phyloP scores from a whole-genome alignment of 75 land plant genomes.

The Pinus taeda region DNA sequence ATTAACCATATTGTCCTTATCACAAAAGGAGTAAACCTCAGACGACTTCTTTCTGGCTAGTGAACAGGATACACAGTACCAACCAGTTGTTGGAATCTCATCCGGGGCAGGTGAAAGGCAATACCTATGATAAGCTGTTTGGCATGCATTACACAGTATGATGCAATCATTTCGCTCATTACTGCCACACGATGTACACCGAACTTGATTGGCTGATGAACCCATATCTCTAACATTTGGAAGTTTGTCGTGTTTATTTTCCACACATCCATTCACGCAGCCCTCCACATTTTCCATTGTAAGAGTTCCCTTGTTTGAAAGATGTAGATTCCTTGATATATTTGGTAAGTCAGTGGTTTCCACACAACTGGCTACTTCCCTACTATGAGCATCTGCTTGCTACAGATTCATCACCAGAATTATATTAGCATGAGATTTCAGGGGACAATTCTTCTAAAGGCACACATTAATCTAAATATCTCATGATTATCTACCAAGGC shows the following conservation, averaged over 20 bases:
- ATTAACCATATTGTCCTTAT: not conserved
- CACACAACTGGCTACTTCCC: not conserved
- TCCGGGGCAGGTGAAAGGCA: constrained; percentile 13
- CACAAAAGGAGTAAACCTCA: not conserved
- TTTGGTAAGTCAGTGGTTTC: not conserved
- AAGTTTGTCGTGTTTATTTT: not conserved
- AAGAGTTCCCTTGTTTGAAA: constrained; percentile 5
- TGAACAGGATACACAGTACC: constrained; percentile 16
- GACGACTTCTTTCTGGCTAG: not conserved
- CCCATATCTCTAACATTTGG: not conserved
- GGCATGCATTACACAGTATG: constrained; percentile 7
- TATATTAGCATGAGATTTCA: constrained; percentile 4
- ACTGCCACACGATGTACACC: constrained; percentile 4
- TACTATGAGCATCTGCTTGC: not conserved
- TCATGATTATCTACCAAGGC: not conserved
- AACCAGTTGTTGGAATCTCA: not conserved
- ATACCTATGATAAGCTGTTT: constrained; percentile 15
- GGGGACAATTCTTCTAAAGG: not conserved
- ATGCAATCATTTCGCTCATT: constrained; percentile 2
- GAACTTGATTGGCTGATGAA: constrained; percentile 1
- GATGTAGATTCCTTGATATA: not conserved
- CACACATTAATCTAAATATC: not conserved
- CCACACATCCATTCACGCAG: not conserved
- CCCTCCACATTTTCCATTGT: not conserved
- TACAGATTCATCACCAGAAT: not conserved